A percentile compares a stretch with the other conserved stretches of the same genome.
These are phyloP conservation scores for Nothophytophthora sp. DNA, from an alignment of 352 stramenopile genomes.

Conservation along the genomic window DNA sequence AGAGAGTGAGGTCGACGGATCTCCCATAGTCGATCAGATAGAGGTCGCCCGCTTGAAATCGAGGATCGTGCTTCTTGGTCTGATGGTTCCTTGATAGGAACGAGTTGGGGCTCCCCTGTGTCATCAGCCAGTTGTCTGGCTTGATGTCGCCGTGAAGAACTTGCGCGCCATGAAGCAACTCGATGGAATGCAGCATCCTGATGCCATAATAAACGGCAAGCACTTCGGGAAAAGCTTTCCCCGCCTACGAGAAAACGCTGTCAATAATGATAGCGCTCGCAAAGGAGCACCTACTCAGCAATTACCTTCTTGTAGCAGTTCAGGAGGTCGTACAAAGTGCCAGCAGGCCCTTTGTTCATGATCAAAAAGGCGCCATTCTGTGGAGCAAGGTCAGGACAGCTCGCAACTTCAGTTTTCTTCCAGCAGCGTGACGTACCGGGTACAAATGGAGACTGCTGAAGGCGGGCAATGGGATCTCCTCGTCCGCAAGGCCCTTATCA, in stretches of 20 bases:
- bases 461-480: constrained; percentile 35
- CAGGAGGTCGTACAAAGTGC: constrained; percentile 79
- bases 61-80: constrained; percentile 6
- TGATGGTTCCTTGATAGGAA: constrained; percentile 12
- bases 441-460: constrained; percentile 67
- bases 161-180: constrained; percentile 57
- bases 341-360: constrained; percentile 68
- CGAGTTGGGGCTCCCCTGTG: constrained; percentile 20
- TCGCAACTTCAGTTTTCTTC: background rate
- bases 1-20: constrained; percentile 73
- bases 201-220: constrained; percentile 78
- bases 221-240: constrained; percentile 65
- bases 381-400: constrained; percentile 1
- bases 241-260: constrained; percentile 32
- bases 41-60: constrained; percentile 46
- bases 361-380: constrained; percentile 80
- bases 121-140: constrained; percentile 86
- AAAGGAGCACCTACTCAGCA: no score
- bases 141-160: constrained; percentile 88
- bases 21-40: constrained; percentile 86
- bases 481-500: constrained; percentile 17
- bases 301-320: constrained; percentile 84
- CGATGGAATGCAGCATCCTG: constrained; percentile 75
- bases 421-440: constrained; percentile 30
- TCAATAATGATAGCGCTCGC: no score